Evolutionary conservation across 2,329 filamentous ascomycete genomes (phyloP).

Genomic region (Colletotrichum sublineola): DNA sequence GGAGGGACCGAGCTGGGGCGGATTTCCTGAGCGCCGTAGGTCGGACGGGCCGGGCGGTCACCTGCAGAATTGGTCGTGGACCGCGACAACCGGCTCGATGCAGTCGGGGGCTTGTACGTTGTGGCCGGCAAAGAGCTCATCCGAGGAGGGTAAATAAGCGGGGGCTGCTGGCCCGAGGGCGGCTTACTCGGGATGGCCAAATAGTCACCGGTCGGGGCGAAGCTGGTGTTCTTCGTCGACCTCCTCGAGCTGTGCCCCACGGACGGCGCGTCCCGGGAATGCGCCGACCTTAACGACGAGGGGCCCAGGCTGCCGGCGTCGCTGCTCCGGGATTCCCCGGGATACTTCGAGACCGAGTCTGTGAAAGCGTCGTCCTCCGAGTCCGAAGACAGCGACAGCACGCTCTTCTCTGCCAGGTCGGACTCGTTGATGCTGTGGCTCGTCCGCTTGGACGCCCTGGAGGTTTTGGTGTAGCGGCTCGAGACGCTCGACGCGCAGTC

Average conservation of each 20-base stretch:
- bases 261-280: constrained; percentile 45
- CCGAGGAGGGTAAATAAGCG: constrained; percentile 45
- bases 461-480: constrained; percentile 68
- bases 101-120: constrained; percentile 40
- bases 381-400: constrained; percentile 70
- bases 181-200: constrained; percentile 55
- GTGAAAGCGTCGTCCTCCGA: constrained; percentile 64
- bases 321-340: constrained; percentile 39
- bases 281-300: constrained; percentile 34
- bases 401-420: constrained; percentile 67
- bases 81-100: constrained; percentile 48
- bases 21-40: constrained; percentile 55
- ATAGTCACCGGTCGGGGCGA: constrained; percentile 57
- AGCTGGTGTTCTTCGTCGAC: constrained; percentile 56
- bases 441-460: constrained; percentile 65
- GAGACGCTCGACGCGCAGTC: constrained; percentile 61
- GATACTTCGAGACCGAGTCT: constrained; percentile 49
- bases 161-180: constrained; percentile 44
- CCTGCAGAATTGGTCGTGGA: constrained; percentile 54
- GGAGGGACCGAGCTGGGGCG: constrained; percentile 56
- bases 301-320: constrained; percentile 33
- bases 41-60: constrained; percentile 50
- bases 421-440: constrained; percentile 62
- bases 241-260: constrained; percentile 49
- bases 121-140: constrained; percentile 48